Base-by-base conservation (phyloP, 2,329 filamentous ascomycete species). In the Byssothecium circinans region DNA sequence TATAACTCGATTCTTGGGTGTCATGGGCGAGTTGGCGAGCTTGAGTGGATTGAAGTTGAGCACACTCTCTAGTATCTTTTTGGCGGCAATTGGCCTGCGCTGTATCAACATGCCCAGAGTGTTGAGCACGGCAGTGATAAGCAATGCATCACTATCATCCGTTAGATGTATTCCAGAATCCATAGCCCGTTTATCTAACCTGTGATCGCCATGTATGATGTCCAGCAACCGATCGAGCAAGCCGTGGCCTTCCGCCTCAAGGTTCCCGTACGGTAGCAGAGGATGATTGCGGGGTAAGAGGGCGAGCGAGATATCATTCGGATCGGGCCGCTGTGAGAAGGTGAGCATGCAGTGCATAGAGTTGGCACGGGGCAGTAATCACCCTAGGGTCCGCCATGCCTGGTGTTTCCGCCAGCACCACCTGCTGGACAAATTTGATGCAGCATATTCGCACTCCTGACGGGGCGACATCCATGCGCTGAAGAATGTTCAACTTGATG, bases 391-490 rank as follows among this genome's bases (percentile, higher is more conserved):
- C 92, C 58, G 89, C 88, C 49, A 86, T 75, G 38, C 89, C 89
- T n/a, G 86, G 85, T 10, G 90, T 96, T 72, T 99, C 92, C 15
- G 91, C 89, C 57, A 96, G 82, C 36, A 99, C 88, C 36, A 97
- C 89, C 54, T 89, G 85, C 75, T 99, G 92, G 30, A 90, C 87
- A 71, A 99, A 99, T 73, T 99, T 99, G 79, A 97, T 87, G 75
- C 94, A 97, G 78, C 91, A 95, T 69, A 97, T 86, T 61, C 86
- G 86, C 54, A 97, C 83, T 2, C 89, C 87, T 11, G 86, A 80
- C 12, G 83, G 76, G 15, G 89, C 86, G 35, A 78, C 81, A 60
- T 96, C 92, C 92, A 95, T 96, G 64, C 94, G 84, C 50, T 83
- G 84, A 50, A 99, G 73, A 58, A 99, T 94, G 61, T 86, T 88